Conservation (phyloP, 148 eudicot genomes). For the Camellia sinensis region DNA sequence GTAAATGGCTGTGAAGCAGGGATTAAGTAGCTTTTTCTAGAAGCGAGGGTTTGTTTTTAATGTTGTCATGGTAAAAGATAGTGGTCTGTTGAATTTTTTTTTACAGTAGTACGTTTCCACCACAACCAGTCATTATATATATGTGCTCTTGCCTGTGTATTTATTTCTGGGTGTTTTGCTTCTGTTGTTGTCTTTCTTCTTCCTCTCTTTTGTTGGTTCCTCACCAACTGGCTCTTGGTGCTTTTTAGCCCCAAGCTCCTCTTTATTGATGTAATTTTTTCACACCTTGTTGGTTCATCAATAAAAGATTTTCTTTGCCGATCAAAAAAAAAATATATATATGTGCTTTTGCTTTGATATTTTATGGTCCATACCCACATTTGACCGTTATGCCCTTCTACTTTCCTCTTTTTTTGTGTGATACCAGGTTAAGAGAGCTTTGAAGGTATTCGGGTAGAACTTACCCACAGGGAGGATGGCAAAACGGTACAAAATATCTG, state of each 20-base stretch:
- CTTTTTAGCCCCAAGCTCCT: no score
- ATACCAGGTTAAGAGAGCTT: conserved; percentile 53
- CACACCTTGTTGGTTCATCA: no score
- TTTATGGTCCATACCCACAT: background rate
- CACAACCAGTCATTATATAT: background rate
- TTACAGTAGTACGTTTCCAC: background rate
- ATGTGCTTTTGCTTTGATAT: background rate
- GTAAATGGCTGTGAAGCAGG: background rate
- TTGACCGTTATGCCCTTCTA: background rate
- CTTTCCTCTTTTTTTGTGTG: background rate
- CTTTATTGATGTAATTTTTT: no score
- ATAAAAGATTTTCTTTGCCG: no score
- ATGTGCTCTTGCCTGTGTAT: no score
- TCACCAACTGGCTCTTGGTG: no score
- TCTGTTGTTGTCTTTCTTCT: no score
- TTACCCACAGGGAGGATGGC: conserved; percentile 25
- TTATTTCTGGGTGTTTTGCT: no score
- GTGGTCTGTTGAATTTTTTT: background rate
- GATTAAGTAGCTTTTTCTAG: background rate
- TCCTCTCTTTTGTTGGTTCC: no score
- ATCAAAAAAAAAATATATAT: no score
- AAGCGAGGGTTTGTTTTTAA: background rate
- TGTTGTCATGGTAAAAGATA: background rate
- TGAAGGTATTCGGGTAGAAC: conserved; percentile 57
- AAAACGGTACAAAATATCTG: conserved; percentile 47